A percentile compares a stretch with the other conserved stretches of the same genome.
Evolutionary conservation across 1,284 basidiomycete species (phyloP).

Genomic region (Spongispora temasekensis): DNA sequence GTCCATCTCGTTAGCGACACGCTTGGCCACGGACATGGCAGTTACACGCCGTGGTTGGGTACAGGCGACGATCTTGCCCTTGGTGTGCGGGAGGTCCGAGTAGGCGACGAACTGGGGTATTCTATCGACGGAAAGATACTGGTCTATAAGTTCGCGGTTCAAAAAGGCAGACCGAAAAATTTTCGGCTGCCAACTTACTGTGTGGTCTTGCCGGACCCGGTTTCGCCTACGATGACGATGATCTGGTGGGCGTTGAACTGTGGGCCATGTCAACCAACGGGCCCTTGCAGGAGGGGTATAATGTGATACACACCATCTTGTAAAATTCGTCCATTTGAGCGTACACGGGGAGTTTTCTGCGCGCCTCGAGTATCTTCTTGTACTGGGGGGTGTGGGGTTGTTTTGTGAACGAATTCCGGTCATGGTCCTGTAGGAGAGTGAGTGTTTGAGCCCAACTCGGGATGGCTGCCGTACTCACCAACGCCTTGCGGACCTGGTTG

Average conservation of each 20-base stretch:
- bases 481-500: conserved; percentile 68
- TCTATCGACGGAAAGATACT: conserved; percentile 39
- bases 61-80: conserved; percentile 91
- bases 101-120: conserved; percentile 97
- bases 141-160: conserved; percentile 23
- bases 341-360: conserved; percentile 92
- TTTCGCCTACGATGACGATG: conserved; percentile 97
- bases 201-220: conserved; percentile 97
- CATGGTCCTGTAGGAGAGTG: too few species aligned
- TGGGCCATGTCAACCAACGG: conserved; percentile 11
- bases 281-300: too few species aligned
- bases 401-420: conserved; percentile 91
- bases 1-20: conserved; percentile 99
- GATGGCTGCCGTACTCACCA: conserved; percentile 65
- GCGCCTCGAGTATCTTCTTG: conserved; percentile 81
- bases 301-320: conserved; percentile 78
- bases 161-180: conserved; percentile 21
- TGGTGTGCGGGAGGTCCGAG: conserved; percentile 88
- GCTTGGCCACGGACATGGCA: conserved; percentile 97
- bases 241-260: conserved; percentile 88
- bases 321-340: conserved; percentile 93
- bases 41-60: conserved; percentile 98
- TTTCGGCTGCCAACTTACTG: conserved; percentile 59
- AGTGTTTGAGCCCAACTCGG: too few species aligned
- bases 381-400: conserved; percentile 78